Conservation (phyloP, 495 filamentous ascomycete species). For the Aspergillus nidulans region DNA sequence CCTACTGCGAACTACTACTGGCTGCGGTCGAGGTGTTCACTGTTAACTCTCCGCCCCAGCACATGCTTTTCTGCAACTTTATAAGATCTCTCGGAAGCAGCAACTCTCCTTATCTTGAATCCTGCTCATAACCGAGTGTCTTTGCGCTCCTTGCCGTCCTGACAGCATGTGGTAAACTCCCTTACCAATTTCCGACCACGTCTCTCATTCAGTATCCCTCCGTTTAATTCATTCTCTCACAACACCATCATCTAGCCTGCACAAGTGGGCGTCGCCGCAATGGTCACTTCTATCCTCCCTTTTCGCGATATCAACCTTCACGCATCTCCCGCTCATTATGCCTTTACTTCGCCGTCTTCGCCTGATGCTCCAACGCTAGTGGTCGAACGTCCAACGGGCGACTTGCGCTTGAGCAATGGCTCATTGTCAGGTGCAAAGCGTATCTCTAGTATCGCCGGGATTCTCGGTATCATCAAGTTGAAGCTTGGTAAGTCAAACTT, state of each 20-base stretch:
- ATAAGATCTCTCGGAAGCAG: background rate
- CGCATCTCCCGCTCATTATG: slow-evolving; percentile 84
- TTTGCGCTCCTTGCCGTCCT: background rate
- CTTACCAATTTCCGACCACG: slow-evolving; percentile 3
- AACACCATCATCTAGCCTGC: slow-evolving; percentile 2
- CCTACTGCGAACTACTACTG: no score
- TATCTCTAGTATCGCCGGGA: slow-evolving; percentile 89
- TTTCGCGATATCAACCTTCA: slow-evolving; percentile 97
- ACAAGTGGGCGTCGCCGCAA: slow-evolving; percentile 25
- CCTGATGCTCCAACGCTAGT: slow-evolving; percentile 82
- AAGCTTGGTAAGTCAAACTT: slow-evolving; percentile 63
- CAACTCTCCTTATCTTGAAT: background rate
- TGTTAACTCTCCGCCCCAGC: slow-evolving; percentile 7
- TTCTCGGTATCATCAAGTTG: slow-evolving; percentile 84
- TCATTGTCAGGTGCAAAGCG: slow-evolving; percentile 69
- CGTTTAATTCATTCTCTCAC: slow-evolving; percentile 8
- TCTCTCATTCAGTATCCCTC: slow-evolving; percentile 1
- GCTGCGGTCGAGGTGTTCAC: slow-evolving; percentile 1
- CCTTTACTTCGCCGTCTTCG: slow-evolving; percentile 92
- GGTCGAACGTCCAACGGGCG: slow-evolving; percentile 88
- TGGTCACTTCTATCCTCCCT: slow-evolving; percentile 61
- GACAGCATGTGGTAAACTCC: slow-evolving; percentile 26
- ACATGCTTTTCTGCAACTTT: slow-evolving; percentile 15
- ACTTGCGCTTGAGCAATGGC: slow-evolving; percentile 78
- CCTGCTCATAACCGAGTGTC: background rate